A percentile compares a stretch with the other conserved stretches of the same genome.
These are phyloP conservation scores for Epithemia pelagica DNA, from an alignment of 108 stramenopile genomes.

Conservation along the genomic window DNA sequence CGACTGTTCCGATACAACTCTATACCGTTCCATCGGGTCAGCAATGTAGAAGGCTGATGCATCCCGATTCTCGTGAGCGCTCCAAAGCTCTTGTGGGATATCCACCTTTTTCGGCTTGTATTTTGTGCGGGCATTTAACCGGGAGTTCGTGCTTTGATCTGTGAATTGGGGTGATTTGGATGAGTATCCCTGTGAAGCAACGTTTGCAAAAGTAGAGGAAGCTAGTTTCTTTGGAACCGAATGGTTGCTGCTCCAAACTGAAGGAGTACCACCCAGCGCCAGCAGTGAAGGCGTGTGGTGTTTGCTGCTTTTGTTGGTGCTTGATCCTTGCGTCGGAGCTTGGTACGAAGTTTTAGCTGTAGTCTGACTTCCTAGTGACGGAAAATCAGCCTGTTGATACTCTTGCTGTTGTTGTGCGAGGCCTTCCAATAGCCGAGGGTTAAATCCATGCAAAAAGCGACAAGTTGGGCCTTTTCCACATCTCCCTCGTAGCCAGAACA, in stretches of 20 bases:
- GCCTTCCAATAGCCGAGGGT: constrained; percentile 23
- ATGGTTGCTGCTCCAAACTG: background rate
- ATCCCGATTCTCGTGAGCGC: constrained; percentile 42
- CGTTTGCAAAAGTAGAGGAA: constrained; percentile 37
- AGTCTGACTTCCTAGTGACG: background rate
- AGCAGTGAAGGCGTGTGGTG: background rate
- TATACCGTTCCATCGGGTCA: constrained; percentile 53
- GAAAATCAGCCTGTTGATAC: background rate
- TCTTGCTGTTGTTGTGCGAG: background rate
- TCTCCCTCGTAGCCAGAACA: constrained; percentile 73
- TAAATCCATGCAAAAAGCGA: constrained; percentile 65
- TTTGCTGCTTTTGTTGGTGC: background rate
- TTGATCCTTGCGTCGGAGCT: background rate
- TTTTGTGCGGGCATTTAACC: background rate
- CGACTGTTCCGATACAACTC: constrained; percentile 10
- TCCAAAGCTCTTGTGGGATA: constrained; percentile 65
- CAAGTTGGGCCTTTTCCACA: constrained; percentile 59
- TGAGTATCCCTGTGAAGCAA: constrained; percentile 45
- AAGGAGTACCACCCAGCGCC: background rate
- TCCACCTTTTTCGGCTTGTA: constrained; percentile 17
- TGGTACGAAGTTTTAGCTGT: background rate
- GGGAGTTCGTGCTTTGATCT: background rate
- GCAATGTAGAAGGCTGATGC: constrained; percentile 41
- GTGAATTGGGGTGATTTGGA: constrained; percentile 15
- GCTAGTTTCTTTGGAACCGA: background rate